Conservation (phyloP, 2,329 filamentous ascomycete species). For the Aspergillus amoenus region DNA sequence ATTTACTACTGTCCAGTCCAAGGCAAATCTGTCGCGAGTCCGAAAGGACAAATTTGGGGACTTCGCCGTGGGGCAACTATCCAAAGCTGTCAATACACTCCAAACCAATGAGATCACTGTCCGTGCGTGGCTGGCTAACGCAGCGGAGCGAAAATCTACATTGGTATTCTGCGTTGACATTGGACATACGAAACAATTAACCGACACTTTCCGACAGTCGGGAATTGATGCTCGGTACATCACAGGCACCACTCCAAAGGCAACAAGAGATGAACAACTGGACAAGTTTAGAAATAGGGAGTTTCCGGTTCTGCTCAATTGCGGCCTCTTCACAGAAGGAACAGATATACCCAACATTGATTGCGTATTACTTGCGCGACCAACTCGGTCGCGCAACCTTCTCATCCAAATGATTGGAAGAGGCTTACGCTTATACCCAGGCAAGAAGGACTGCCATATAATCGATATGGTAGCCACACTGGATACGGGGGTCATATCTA, state of each 20-base stretch:
- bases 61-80: constrained; percentile 76
- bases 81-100: constrained; percentile 76
- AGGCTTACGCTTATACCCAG: constrained; percentile 78
- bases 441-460: constrained; percentile 85
- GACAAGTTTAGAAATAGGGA: constrained; percentile 73
- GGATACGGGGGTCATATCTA: constrained; percentile 80
- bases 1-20: constrained; percentile 87
- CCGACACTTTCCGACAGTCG: constrained; percentile 69
- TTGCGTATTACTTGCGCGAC: constrained; percentile 82
- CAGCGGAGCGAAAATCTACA: constrained; percentile 72
- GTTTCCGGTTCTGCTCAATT: constrained; percentile 89
- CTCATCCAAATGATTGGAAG: constrained; percentile 97
- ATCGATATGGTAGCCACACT: constrained; percentile 94
- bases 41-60: constrained; percentile 68
- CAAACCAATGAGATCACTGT: constrained; percentile 81
- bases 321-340: constrained; percentile 93
- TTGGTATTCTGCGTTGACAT: constrained; percentile 94
- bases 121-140: constrained; percentile 79
- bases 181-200: constrained; percentile 73
- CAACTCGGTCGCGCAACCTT: constrained; percentile 88
- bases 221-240: constrained; percentile 83
- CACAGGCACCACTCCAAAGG: constrained; percentile 73
- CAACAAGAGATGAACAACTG: constrained; percentile 68
- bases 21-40: constrained; percentile 74
- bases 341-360: constrained; percentile 98